phyloP scores from a whole-genome alignment of 345 rosid genomes.

The Bruguiera gymnorhiza region DNA sequence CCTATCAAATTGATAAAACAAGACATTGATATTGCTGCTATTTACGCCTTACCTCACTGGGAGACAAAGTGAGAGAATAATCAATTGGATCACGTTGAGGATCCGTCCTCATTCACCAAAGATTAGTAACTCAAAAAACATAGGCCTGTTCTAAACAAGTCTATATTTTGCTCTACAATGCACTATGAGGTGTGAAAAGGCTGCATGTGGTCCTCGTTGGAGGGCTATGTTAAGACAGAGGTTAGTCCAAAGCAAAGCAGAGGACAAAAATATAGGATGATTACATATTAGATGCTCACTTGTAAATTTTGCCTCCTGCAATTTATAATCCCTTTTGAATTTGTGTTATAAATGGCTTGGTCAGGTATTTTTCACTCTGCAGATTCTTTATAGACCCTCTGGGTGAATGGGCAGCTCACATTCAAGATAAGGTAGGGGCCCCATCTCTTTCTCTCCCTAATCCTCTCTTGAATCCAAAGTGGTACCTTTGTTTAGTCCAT shows the following conservation, averaged over 20 bases:
- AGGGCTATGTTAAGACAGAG: conserved; percentile 24
- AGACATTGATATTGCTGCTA: conserved; percentile 5
- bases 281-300: not conserved
- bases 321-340: conserved; percentile 5
- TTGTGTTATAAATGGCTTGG: conserved; percentile 13
- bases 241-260: conserved; percentile 19
- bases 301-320: conserved; percentile 12
- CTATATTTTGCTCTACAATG: conserved; percentile 5
- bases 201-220: conserved; percentile 39
- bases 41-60: not conserved
- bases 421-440: conserved; percentile 14
- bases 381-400: conserved; percentile 5
- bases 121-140: not conserved
- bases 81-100: conserved; percentile 6
- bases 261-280: conserved; percentile 28
- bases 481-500: conserved; percentile 10
- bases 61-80: conserved; percentile 8
- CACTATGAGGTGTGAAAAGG: not conserved
- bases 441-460: not conserved
- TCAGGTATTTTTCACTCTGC: conserved; percentile 6
- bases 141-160: conserved; percentile 7
- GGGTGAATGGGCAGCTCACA: conserved; percentile 13
- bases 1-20: not conserved
- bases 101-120: not conserved
- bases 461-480: conserved; percentile 10